These are phyloP conservation scores for Penicillium sclerotigenum DNA, from an alignment of 2,329 filamentous ascomycete genomes.

Conservation along the genomic window DNA sequence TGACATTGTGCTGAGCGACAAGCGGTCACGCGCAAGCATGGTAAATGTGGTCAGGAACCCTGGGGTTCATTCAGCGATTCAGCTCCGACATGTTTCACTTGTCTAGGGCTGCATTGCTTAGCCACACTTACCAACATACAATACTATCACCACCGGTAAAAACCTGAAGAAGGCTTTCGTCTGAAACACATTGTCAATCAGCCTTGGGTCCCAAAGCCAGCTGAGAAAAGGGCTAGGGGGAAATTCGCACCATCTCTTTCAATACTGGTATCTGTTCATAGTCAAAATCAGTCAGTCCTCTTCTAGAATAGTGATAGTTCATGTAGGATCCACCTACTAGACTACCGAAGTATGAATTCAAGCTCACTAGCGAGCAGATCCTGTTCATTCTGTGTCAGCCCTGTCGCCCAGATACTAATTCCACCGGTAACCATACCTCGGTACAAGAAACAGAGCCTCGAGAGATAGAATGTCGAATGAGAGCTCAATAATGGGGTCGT, in stretches of 20 bases:
- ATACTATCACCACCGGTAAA: conserved; percentile 69
- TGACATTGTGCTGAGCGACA: conserved; percentile 56
- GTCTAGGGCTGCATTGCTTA: conserved; percentile 12
- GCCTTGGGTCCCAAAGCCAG: conserved; percentile 17
- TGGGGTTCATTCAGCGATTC: conserved; percentile 22
- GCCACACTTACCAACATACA: conserved; percentile 64
- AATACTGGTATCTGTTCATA: conserved; percentile 70
- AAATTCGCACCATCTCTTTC: conserved; percentile 72
- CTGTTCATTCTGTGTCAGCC: conserved; percentile 42
- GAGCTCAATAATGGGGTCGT: conserved; percentile 64
- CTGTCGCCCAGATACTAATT: background rate
- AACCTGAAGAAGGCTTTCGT: conserved; percentile 88
- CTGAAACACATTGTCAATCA: conserved; percentile 37
- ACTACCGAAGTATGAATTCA: conserved; percentile 79
- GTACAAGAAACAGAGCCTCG: conserved; percentile 85
- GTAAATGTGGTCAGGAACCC: conserved; percentile 80
- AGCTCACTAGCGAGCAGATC: conserved; percentile 79
- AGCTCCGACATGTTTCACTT: conserved; percentile 7
- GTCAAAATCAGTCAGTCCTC: conserved; percentile 15
- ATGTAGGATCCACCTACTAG: conserved; percentile 30
- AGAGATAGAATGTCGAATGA: conserved; percentile 88
- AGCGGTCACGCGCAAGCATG: conserved; percentile 56
- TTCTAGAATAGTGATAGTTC: conserved; percentile 3
- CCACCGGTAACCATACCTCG: conserved; percentile 46
- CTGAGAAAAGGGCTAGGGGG: background rate